A percentile compares a stretch with the other conserved stretches of the same genome.
These are phyloP conservation scores for Fraxinus baroniana DNA, from an alignment of 305 asterid species.

Conservation along the genomic window DNA sequence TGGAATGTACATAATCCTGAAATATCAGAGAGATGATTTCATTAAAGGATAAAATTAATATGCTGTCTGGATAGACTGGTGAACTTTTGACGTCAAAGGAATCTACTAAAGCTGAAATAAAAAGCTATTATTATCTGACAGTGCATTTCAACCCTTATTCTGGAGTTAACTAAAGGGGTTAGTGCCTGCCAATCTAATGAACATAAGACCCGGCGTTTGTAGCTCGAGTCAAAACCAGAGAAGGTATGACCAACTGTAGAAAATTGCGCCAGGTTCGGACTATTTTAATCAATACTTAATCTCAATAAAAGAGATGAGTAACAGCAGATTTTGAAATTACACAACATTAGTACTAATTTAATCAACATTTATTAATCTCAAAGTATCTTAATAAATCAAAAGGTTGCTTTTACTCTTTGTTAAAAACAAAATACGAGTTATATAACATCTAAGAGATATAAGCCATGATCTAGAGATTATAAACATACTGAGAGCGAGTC, in stretches of 20 bases:
- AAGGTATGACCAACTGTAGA: background rate
- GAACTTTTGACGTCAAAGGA: background rate
- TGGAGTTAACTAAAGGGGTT: background rate
- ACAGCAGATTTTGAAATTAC: background rate
- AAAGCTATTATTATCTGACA: background rate
- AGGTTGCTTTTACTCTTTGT: background rate
- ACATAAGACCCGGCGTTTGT: background rate
- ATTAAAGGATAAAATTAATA: background rate
- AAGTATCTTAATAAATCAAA: background rate
- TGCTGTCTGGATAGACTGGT: background rate
- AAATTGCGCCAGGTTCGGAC: background rate
- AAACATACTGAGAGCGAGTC: background rate
- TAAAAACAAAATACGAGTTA: background rate
- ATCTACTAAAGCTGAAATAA: background rate
- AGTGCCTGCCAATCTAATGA: background rate
- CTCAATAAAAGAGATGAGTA: background rate
- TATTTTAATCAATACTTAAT: background rate
- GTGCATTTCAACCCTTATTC: background rate
- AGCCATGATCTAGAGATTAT: background rate
- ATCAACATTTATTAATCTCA: background rate
- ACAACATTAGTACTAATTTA: background rate
- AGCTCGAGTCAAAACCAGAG: background rate
- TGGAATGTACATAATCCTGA: conserved; percentile 47
- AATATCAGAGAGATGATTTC: background rate
- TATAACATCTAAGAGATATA: background rate